Evolutionary conservation across 495 filamentous ascomycete genomes (phyloP), one percentile per base, ranked within the genome.

Genomic region (Xylaria bambusicola): DNA sequence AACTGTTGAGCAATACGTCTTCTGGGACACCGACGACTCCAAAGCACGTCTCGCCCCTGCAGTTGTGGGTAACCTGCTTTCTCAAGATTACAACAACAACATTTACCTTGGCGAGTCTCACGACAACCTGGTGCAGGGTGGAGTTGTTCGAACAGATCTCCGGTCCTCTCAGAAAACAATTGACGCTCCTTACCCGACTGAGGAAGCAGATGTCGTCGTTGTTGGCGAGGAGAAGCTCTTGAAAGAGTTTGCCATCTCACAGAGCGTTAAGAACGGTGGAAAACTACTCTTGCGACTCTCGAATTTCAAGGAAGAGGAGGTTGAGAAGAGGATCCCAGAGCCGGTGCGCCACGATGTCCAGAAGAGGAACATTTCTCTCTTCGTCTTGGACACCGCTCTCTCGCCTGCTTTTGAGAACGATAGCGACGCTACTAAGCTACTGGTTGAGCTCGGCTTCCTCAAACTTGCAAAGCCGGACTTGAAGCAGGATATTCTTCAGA

Each of bases 1-100:
- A 24, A 67, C 72, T 31, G 84, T 88, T 26, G 80, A 90, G 67
- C 89, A 98, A 66, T 98, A 92, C 77, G 84, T 86, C 20, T 96
- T 98, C 80, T 98, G 93, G 94, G 90, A 97, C 70, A 73, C 88
- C 17, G 94, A 96, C 62, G 84, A 84, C 68, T 93, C 91, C 23
- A 71, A 74, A 1, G 83, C 87, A 33, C 79, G 76, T 41, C 77
- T 80, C 49, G 86, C 91, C 24, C 84, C 91, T 8, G 68, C 81
- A 20, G 81, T 81, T 36, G 71, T 97, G 27, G 86, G 87, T 40
- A 85, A 85, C 63, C 77, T 94, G 4, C 78, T 98, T 33, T 87
- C 92, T 9, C 77, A 78, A 44, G 88, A 94, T 67, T 87, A 86
- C 0, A 77, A 86, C 1, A 88, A 75, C 73, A 96, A 94, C 63